Evolutionary conservation across 768 basidiomycete species (phyloP).

Genomic region (Cystobasidium ongulense): DNA sequence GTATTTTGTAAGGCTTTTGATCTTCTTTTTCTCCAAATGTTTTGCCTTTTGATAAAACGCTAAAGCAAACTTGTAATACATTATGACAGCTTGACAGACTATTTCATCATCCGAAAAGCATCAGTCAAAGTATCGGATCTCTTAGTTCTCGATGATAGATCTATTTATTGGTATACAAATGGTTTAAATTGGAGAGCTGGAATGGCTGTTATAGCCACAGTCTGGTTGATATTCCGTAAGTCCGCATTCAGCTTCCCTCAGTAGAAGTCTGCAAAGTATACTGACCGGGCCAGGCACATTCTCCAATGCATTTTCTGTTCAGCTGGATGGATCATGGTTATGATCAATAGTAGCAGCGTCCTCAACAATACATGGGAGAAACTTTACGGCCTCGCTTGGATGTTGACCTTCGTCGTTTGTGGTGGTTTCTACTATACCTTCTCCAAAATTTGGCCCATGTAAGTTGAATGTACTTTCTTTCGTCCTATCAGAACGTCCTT

Average conservation of each 20-base stretch:
- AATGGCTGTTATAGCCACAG: neutral
- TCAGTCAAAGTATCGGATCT: neutral
- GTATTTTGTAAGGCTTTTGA: neutral
- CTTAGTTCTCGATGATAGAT: neutral
- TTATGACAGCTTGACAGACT: neutral
- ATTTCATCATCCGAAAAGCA: neutral
- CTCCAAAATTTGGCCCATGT: neutral
- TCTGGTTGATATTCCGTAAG: neutral
- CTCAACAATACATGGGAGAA: neutral
- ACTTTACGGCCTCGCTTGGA: neutral
- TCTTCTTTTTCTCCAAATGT: neutral
- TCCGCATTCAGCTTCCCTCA: too few relatives aligned
- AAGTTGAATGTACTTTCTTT: neutral
- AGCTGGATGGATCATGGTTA: neutral
- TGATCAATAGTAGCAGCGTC: neutral
- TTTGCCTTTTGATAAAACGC: neutral
- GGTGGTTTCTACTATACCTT: neutral
- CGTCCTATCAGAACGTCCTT: too few relatives aligned
- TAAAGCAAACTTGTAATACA: too few relatives aligned
- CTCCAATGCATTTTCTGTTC: neutral
- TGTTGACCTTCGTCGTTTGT: neutral
- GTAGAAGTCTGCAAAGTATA: too few relatives aligned
- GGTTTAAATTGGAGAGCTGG: neutral
- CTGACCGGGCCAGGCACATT: too few relatives aligned
- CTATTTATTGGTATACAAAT: slow-evolving; percentile 12